These are phyloP conservation scores for Cyberlindnera subsufficiens DNA, from an alignment of 805 yeast species.

Conservation along the genomic window DNA sequence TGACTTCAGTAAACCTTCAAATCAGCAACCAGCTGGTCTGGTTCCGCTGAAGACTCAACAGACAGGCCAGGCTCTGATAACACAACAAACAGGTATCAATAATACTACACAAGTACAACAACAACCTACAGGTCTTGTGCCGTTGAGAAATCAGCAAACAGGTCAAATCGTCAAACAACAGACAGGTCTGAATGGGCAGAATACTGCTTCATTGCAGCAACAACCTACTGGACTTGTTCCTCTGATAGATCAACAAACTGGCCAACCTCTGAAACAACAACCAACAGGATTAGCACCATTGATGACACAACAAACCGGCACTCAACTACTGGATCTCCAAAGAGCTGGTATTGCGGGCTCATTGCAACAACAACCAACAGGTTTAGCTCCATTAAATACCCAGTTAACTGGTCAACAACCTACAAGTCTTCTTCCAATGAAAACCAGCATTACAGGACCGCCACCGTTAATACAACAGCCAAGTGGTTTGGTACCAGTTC, in stretches of 20 bases:
- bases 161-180: slow-evolving; percentile 28
- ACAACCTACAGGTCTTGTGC: slow-evolving; percentile 60
- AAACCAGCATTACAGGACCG: slow-evolving; percentile 18
- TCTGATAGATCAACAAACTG: slow-evolving; percentile 28
- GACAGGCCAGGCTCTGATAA: slow-evolving; percentile 11
- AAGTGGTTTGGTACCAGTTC: slow-evolving; percentile 38
- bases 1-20: background rate
- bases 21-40: slow-evolving; percentile 14
- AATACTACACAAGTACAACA: slow-evolving; percentile 32
- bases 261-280: slow-evolving; percentile 22
- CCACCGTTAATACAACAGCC: slow-evolving; percentile 41
- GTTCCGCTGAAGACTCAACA: slow-evolving; percentile 19
- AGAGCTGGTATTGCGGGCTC: slow-evolving; percentile 9
- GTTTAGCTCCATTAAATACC: slow-evolving; percentile 17
- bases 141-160: slow-evolving; percentile 17
- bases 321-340: slow-evolving; percentile 37
- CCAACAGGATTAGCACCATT: slow-evolving; percentile 59
- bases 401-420: slow-evolving; percentile 25
- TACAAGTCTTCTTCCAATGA: slow-evolving; percentile 8
- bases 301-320: slow-evolving; percentile 46
- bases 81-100: slow-evolving; percentile 45
- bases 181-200: slow-evolving; percentile 41
- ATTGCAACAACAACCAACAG: slow-evolving; percentile 33
- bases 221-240: slow-evolving; percentile 64
- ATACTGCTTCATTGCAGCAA: slow-evolving; percentile 31